Evolutionary conservation across 2,329 filamentous ascomycete species (phyloP).

Genomic region (Didymosphaeria variabile): DNA sequence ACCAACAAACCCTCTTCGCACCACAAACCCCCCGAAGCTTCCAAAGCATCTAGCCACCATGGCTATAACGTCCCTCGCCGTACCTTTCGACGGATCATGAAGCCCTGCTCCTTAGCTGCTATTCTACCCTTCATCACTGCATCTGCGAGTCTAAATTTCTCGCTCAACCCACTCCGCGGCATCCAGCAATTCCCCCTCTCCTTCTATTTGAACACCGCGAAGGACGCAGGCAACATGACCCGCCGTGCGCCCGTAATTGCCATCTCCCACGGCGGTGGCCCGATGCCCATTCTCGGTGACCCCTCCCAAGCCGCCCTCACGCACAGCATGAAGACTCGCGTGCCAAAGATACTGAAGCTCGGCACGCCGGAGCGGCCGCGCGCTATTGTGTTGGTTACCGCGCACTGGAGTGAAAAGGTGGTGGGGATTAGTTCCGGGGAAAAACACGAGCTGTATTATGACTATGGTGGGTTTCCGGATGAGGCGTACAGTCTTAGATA

Average conservation of each 20-base stretch:
- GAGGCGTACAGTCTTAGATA: slow-evolving; percentile 66
- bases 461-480: slow-evolving; percentile 68
- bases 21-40: slow-evolving; percentile 20
- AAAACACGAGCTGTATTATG: slow-evolving; percentile 62
- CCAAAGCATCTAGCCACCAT: slow-evolving; percentile 7
- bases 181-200: slow-evolving; percentile 40
- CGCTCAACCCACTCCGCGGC: slow-evolving; percentile 34
- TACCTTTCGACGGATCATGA: slow-evolving; percentile 28
- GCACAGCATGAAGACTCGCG: slow-evolving; percentile 61
- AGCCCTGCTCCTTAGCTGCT: slow-evolving; percentile 13
- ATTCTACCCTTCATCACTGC: slow-evolving; percentile 14
- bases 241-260: slow-evolving; percentile 50
- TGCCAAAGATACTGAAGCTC: slow-evolving; percentile 66
- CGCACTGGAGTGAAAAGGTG: slow-evolving; percentile 63
- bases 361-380: slow-evolving; percentile 59
- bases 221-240: slow-evolving; percentile 33
- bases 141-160: slow-evolving; percentile 24
- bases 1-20: slow-evolving; percentile 17
- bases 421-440: slow-evolving; percentile 63
- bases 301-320: slow-evolving; percentile 61
- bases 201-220: slow-evolving; percentile 25
- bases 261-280: slow-evolving; percentile 57
- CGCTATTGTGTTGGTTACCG: slow-evolving; percentile 66
- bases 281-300: slow-evolving; percentile 67
- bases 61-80: slow-evolving; percentile 1